Percentiles rank a stretch among this genome's conserved stretches.
phyloP scores from a whole-genome alignment of 306 rosid species.

The Vigna reflexopilosa region DNA sequence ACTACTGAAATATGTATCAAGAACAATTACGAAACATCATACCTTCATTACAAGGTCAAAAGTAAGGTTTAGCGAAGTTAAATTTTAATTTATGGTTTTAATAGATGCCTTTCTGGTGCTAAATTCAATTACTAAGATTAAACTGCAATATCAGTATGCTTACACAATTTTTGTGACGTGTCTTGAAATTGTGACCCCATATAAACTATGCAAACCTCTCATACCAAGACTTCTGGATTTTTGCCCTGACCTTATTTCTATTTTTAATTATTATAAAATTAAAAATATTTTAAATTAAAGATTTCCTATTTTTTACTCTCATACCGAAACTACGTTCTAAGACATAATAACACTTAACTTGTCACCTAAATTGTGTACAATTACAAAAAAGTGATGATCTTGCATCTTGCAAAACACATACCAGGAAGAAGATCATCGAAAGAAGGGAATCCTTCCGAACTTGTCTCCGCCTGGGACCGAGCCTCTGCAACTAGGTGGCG shows the following conservation, averaged over 20 bases:
- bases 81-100: not conserved
- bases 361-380: not conserved
- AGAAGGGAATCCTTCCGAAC: conserved; percentile 51
- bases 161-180: not conserved
- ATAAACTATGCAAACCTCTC: not conserved
- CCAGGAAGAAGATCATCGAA: conserved; percentile 66
- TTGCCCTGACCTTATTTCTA: not conserved
- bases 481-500: conserved; percentile 76
- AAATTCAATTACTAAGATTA: not conserved
- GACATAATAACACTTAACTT: not conserved
- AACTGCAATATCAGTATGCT: not conserved
- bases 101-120: not conserved
- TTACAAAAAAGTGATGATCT: not conserved
- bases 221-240: not conserved
- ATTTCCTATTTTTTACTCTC: not conserved
- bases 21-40: not conserved
- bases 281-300: not conserved
- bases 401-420: conserved; percentile 44
- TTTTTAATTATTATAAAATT: not conserved
- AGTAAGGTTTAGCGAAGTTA: not conserved
- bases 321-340: not conserved
- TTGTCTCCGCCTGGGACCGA: conserved; percentile 52
- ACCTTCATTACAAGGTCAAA: not conserved
- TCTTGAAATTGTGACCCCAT: not conserved
- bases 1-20: conserved; percentile 6